Percentiles rank a stretch among this genome's conserved stretches.
These are phyloP conservation scores for Lepidopterella palustris DNA, from an alignment of 495 filamentous ascomycete genomes.

Conservation along the genomic window DNA sequence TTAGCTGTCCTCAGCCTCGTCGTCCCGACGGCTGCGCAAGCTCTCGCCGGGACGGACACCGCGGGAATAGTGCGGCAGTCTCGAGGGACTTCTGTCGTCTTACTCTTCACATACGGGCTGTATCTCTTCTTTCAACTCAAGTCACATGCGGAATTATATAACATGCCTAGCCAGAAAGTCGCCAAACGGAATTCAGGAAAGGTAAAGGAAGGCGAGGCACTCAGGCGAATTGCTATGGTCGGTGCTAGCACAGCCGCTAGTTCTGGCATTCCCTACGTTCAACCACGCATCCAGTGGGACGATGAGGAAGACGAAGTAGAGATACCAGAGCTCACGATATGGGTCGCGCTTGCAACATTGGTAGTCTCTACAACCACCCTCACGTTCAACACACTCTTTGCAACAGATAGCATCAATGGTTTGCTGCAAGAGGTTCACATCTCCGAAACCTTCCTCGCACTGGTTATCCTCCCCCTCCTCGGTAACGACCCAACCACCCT, in stretches of 20 bases:
- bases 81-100: conserved; percentile 27
- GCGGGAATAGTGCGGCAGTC: conserved; percentile 14
- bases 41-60: not conserved
- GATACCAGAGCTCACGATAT: not conserved
- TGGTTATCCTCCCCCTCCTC: conserved; percentile 34
- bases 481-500: conserved; percentile 33
- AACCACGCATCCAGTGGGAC: not conserved
- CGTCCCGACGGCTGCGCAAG: conserved; percentile 3
- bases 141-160: not conserved
- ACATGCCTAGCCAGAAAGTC: too few species aligned
- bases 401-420: conserved; percentile 16
- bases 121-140: conserved; percentile 33
- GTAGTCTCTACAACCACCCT: not conserved
- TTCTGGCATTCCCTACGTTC: not conserved
- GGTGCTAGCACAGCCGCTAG: conserved; percentile 1
- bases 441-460: conserved; percentile 30
- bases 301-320: not conserved
- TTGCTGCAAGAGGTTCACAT: conserved; percentile 7
- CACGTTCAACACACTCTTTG: conserved; percentile 19
- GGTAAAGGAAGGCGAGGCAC: not conserved
- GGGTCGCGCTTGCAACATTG: not conserved
- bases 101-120: conserved; percentile 30
- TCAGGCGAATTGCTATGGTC: not conserved
- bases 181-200: not conserved
- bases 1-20: conserved; percentile 4